Evolutionary conservation across 2,329 filamentous ascomycete genomes (phyloP).

Genomic region (Cladosporium sp.): DNA sequence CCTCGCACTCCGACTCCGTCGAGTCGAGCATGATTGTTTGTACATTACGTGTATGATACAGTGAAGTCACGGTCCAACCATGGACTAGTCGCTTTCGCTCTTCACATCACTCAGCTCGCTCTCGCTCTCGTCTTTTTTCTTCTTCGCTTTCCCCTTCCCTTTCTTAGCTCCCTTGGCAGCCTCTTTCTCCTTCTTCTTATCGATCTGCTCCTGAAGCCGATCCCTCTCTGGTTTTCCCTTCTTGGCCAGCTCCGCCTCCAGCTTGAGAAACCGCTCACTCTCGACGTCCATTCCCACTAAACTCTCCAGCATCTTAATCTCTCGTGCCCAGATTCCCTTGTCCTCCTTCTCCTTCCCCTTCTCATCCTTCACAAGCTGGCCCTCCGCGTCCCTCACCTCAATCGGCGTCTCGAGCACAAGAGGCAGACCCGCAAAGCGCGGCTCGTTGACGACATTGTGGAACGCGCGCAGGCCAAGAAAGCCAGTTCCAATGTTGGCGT

Average conservation of each 20-base stretch:
- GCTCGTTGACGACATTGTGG: slow-evolving; percentile 82
- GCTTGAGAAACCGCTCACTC: slow-evolving; percentile 60
- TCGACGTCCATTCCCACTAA: slow-evolving; percentile 78
- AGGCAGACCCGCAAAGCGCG: slow-evolving; percentile 67
- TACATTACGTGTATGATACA: neutral
- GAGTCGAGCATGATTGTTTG: no score
- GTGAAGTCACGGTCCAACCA: neutral
- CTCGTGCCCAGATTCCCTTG: slow-evolving; percentile 77
- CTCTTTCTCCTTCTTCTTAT: slow-evolving; percentile 63
- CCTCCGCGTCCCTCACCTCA: slow-evolving; percentile 59
- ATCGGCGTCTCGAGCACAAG: slow-evolving; percentile 97
- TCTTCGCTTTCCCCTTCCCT: slow-evolving; percentile 34
- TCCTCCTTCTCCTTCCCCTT: slow-evolving; percentile 59
- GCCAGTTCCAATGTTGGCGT: slow-evolving; percentile 93
- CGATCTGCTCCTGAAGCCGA: slow-evolving; percentile 71
- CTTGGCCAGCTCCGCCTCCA: slow-evolving; percentile 60
- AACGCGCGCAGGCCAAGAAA: slow-evolving; percentile 88
- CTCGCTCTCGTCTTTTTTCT: slow-evolving; percentile 32
- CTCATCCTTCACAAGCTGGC: slow-evolving; percentile 43
- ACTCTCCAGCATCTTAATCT: slow-evolving; percentile 90
- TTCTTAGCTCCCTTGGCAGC: slow-evolving; percentile 38
- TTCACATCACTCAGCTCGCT: slow-evolving; percentile 27
- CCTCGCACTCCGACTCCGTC: no score
- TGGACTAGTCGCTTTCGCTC: slow-evolving; percentile 12
- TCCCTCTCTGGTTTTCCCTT: slow-evolving; percentile 65